Evolutionary conservation across 345 rosid species (phyloP).

Genomic region (Psidium friedrichsthalianum): DNA sequence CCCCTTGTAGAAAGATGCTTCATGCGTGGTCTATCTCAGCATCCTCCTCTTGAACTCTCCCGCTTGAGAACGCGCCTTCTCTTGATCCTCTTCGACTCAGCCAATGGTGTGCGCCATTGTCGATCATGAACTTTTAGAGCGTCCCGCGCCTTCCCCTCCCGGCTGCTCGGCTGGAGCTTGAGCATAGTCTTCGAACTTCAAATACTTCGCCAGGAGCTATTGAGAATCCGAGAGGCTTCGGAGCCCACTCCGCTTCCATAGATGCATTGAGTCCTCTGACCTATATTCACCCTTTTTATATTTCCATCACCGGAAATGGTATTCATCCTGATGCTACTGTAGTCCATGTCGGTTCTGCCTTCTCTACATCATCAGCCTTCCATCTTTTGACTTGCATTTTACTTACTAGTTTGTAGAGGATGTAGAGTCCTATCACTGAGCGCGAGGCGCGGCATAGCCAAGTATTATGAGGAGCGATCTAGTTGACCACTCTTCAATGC

Average conservation of each 20-base stretch:
- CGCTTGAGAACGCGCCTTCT: neutral
- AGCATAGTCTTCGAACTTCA: conserved; percentile 8
- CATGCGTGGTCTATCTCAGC: conserved; percentile 2
- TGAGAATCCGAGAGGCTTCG: conserved; percentile 1
- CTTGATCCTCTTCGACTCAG: conserved; percentile 13
- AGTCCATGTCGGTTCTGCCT: neutral
- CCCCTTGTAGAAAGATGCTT: no score
- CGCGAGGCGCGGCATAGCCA: conserved; percentile 2
- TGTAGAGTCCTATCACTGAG: neutral
- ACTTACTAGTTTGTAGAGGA: neutral
- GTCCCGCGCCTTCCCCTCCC: conserved; percentile 7
- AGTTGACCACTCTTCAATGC: neutral
- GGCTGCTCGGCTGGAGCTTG: conserved; percentile 1
- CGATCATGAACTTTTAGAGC: conserved; percentile 8
- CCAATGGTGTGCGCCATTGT: neutral
- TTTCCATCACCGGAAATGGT: neutral
- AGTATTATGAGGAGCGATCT: neutral
- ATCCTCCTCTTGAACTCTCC: conserved; percentile 7
- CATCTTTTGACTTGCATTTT: neutral
- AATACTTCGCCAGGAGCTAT: neutral
- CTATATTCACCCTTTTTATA: neutral
- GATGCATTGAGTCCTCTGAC: conserved; percentile 5
- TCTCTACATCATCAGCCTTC: neutral
- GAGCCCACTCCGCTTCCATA: neutral
- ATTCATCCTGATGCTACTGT: neutral